Evolutionary conservation across 2,329 filamentous ascomycete genomes (phyloP), one percentile per base, ranked within the genome.

Genomic region (Ophiostoma sp.): DNA sequence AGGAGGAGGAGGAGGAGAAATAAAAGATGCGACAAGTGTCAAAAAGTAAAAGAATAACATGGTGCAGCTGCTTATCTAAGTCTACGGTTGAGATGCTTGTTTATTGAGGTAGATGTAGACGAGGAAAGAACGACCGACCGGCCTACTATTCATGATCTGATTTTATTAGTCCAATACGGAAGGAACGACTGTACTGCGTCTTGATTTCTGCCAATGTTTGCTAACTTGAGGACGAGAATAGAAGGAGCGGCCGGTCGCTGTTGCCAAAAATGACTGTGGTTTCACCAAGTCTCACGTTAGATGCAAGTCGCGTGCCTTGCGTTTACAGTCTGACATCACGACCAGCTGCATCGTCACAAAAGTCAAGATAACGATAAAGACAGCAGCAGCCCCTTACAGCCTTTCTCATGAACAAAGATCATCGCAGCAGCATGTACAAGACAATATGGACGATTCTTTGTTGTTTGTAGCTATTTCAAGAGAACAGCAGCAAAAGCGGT

Each of bases 121-220:
- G 42, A 42, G 60, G 60, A 63, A 63, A 40, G 60, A 18, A 40
- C 60, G 60, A 63, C 60, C 60, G 60, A 63, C 60, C 38, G 58
- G 14, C 14, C 27, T 5, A 16, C 12, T 9, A 38, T 60, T 12
- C 55, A 60, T 12, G 4, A 5, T n/a, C 38, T 6, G 14, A n/a
- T 38, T 0, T 41, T 41, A 41, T 18, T 12, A 8, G 7, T 2
- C 16, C 40, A 42, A 4, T 18, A 18, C 4, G 40, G 60, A 44
- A 44, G 8, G 40, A 63, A 63, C 38, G 5, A 16, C 5, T 18
- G 40, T 42, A 16, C 11, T 63, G 16, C 5, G 40, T 42, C n/a
- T 18, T 27, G 58, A 41, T 40, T 42, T 8, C 11, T 62, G 40
- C 12, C 2, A n/a, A 63, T 11, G 36, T 27, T 27, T 27, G 27